Base-by-base conservation (phyloP, 192 early-diverging fungal genomes). In the Physocladia obscura region DNA sequence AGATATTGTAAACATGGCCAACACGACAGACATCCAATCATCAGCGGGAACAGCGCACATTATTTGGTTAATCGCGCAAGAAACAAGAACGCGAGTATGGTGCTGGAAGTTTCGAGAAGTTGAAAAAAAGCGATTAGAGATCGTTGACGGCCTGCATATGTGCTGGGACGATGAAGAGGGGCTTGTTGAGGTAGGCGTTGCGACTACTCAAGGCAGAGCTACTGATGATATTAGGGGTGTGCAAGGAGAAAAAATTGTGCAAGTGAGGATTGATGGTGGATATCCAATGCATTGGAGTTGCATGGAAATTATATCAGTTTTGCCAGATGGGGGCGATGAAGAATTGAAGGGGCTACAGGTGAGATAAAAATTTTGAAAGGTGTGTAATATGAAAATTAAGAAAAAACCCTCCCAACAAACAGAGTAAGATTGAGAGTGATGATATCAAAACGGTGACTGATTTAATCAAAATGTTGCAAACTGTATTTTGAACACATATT, bases 91-190 rank as follows among this genome's bases (percentile, higher is more conserved):
- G 6, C 59, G 59, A 11, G 4, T 62, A 6, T 21, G 24, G 4
- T 4, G 3, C 4, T 21, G 11, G 17, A 4, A 11, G 3, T 4
- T 19, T 13, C 50, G 65, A 2, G 19, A 4, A 22, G 32, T 39
- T 13, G 65, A 68, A 39, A 68, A 68, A 27, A 24, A 11, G 27
- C 4, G 11, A 17, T 38, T 68, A 29, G 65, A 68, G 27, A 13
- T 26, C 6, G 54, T 17, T 29, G 31, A 19, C 26, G 17, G 52
- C 19, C 26, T 68, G 37, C 65, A 68, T 56, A 35, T 68, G 17
- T 68, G 65, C 37, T 68, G 65, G 65, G 65, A 68, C 29, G 52
- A 56, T 24, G 65, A 68, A 5, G 47, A 21, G 6, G 65, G 65
- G 2, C 37, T 68, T 1, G 52, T 68, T 31, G 65, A 68, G 27